These are phyloP conservation scores for Nitzschia putrida DNA, from an alignment of 108 stramenopile species.

Conservation along the genomic window DNA sequence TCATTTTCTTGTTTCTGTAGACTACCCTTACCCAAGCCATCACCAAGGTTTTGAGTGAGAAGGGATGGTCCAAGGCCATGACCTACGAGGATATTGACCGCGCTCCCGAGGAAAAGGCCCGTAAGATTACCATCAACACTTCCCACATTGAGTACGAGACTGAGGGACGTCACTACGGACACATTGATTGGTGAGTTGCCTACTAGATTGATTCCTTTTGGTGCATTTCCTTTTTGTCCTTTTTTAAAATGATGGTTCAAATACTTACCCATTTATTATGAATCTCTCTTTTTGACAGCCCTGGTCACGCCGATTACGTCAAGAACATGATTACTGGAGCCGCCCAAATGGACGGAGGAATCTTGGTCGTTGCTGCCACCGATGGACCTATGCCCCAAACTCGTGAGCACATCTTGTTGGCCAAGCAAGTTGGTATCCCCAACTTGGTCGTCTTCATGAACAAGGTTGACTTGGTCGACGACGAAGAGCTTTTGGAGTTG, in stretches of 20 bases:
- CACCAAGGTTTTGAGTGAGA: conserved; percentile 94
- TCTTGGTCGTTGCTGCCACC: conserved; percentile 97
- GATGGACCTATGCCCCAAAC: conserved; percentile 99
- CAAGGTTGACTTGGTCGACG: conserved; percentile 97
- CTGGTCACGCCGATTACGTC: conserved; percentile 99
- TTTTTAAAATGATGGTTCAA: background rate
- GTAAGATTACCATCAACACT: conserved; percentile 86
- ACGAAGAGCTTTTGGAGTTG: conserved; percentile 97
- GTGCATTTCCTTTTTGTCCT: conserved; percentile 3
- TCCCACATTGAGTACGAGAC: conserved; percentile 99
- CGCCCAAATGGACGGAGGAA: conserved; percentile 99
- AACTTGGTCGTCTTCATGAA: conserved; percentile 98
- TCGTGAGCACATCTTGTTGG: conserved; percentile 98
- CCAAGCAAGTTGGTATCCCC: conserved; percentile 98
- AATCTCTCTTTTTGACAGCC: conserved; percentile 44
- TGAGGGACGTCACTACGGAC: conserved; percentile 94
- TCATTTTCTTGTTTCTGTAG: conserved; percentile 4
- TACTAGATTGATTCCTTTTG: background rate
- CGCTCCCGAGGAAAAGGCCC: conserved; percentile 97
- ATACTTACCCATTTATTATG: background rate
- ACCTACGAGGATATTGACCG: conserved; percentile 96
- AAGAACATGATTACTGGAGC: conserved; percentile 99
- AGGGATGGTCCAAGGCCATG: conserved; percentile 84
- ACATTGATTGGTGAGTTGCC: conserved; percentile 93
- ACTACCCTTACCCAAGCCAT: conserved; percentile 99